A percentile compares a stretch with the other conserved stretches of the same genome.
Evolutionary conservation across 352 stramenopile genomes (phyloP).

Genomic region (Pythium folliculosum): DNA sequence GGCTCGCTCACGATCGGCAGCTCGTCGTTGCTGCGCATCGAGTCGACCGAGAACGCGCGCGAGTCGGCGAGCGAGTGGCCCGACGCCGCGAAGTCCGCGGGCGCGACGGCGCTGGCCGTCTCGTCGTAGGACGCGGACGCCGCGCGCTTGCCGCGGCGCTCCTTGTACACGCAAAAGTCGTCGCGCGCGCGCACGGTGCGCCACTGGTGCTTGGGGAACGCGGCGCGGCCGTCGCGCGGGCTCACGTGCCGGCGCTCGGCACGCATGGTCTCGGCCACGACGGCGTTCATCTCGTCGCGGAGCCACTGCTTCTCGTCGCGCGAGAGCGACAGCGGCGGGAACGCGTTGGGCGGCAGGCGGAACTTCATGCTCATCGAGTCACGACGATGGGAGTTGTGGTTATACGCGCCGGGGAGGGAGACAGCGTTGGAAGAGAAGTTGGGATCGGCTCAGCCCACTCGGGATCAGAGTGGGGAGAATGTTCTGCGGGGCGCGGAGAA

Average conservation of each 20-base stretch:
- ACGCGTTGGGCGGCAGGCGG: constrained; percentile 39
- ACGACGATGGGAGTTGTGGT: neutral
- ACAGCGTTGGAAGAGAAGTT: neutral
- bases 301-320: constrained; percentile 34
- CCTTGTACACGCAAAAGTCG: constrained; percentile 34
- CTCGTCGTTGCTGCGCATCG: constrained; percentile 14
- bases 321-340: constrained; percentile 33
- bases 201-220: constrained; percentile 39
- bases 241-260: constrained; percentile 42
- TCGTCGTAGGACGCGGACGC: neutral
- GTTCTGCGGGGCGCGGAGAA: neutral
- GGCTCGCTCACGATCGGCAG: neutral
- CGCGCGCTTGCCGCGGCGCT: constrained; percentile 19
- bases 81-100: neutral
- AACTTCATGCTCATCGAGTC: constrained; percentile 42
- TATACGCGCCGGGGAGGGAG: neutral
- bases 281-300: constrained; percentile 36
- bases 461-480: neutral
- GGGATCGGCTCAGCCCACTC: neutral
- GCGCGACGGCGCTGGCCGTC: neutral
- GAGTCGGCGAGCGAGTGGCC: neutral
- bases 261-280: constrained; percentile 45
- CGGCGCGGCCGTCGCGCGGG: constrained; percentile 19
- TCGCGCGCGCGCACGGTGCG: constrained; percentile 33
- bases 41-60: constrained; percentile 22